Conservation (phyloP, 495 filamentous ascomycete genomes). For the Penicillium chermesinum region DNA sequence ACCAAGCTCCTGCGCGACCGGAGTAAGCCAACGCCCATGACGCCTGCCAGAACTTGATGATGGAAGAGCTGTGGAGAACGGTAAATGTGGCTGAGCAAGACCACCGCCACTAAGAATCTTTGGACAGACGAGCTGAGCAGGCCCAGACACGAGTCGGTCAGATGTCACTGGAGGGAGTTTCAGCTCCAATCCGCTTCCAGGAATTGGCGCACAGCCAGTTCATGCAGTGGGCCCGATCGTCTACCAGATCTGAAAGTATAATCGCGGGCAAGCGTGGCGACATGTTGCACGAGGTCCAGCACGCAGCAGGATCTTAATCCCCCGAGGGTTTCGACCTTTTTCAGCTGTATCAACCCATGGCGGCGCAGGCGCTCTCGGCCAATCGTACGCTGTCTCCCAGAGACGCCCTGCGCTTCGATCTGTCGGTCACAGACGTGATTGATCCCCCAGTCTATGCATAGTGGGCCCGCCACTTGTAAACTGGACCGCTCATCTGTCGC, state of each 20-base stretch:
- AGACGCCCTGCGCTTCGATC: constrained; percentile 4
- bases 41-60: not conserved
- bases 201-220: not conserved
- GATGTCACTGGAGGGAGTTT: too few relatives aligned
- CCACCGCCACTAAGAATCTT: constrained; percentile 3
- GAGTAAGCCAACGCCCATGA: not conserved
- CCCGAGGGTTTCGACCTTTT: constrained; percentile 4
- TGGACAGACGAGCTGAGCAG: not conserved
- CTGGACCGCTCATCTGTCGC: constrained; percentile 23
- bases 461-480: constrained; percentile 37
- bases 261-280: constrained; percentile 7
- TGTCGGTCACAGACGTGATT: constrained; percentile 26
- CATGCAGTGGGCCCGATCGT: not conserved
- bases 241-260: constrained; percentile 3
- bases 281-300: constrained; percentile 8
- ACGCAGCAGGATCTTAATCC: constrained; percentile 6
- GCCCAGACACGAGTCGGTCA: not conserved
- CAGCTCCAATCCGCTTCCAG: too few relatives aligned
- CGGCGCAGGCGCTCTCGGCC: not conserved
- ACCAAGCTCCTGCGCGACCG: too few relatives aligned
- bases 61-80: constrained; percentile 2
- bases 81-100: constrained; percentile 5
- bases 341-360: constrained; percentile 13
- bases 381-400: not conserved
- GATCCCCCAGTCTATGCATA: constrained; percentile 28